phyloP scores from a whole-genome alignment of 148 eudicot genomes.

The Pouteria glomerata region DNA sequence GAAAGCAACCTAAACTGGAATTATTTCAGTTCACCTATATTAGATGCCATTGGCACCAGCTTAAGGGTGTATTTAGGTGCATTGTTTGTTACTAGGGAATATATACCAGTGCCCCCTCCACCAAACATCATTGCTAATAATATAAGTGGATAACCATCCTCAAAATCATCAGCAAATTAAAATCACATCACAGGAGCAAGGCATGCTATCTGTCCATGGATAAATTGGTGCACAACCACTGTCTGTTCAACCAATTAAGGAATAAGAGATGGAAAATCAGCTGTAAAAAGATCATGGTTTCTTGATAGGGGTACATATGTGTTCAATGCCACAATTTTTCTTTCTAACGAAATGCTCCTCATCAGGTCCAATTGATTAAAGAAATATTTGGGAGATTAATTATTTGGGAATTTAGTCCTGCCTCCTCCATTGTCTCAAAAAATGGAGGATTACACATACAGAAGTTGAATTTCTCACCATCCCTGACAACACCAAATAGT shows the following conservation, averaged over 20 bases:
- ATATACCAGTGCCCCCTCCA: background rate
- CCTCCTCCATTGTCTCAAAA: slow-evolving; percentile 88
- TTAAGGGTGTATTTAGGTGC: background rate
- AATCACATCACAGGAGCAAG: too few species aligned
- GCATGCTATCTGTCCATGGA: background rate
- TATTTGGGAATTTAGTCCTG: slow-evolving; percentile 86
- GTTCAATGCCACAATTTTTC: too few species aligned
- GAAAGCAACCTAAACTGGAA: background rate
- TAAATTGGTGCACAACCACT: background rate
- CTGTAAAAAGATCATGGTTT: background rate
- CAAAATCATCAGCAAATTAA: background rate
- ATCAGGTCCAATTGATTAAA: slow-evolving; percentile 2
- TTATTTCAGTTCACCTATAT: background rate
- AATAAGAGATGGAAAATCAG: too few species aligned
- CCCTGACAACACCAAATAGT: slow-evolving; percentile 69
- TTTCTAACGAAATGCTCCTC: too few species aligned
- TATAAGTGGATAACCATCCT: background rate
- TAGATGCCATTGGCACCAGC: background rate
- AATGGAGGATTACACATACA: slow-evolving; percentile 99
- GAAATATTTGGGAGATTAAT: slow-evolving; percentile 72
- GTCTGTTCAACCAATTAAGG: too few species aligned
- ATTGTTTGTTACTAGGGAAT: background rate
- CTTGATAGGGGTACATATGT: background rate
- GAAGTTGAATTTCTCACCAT: slow-evolving; percentile 81
- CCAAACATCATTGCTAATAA: background rate